Evolutionary conservation across 2,329 filamentous ascomycete genomes (phyloP), one percentile per base, ranked within the genome.

Genomic region (Rutstroemia sp.): DNA sequence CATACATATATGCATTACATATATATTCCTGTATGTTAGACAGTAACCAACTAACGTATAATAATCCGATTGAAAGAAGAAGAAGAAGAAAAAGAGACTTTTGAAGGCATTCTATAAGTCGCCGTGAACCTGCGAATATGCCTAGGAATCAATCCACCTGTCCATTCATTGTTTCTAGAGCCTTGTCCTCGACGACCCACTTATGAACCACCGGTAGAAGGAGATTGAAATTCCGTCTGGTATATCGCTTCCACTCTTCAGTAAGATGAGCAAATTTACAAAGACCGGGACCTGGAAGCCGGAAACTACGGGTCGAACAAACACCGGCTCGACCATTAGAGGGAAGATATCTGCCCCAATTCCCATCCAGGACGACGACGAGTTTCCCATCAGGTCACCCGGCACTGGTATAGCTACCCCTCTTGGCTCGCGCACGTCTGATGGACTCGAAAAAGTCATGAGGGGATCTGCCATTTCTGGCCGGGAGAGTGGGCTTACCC

Each of bases 341-440:
- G 81, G 81, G 59, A 79, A 77, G 61, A 62, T 85, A 59, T 84
- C 81, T 30, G 76, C 75, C 6, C 83, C 83, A 14, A 84, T 85
- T 48, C 81, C 81, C 1, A 78, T 85, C 56, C 61, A 73, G 42
- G 78, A 80, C 57, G 78, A 77, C 62, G 75, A 82, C 59, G 80
- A 82, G 57, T 79, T 82, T 61, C 75, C 78, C 10, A 77, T 79
- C 48, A 72, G 76, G 51, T 73, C 73, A 30, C 74, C 75, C 2
- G 74, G 71, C 9, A 65, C 73, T 5, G 67, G 67, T 30, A 70
- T 73, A 41, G 69, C 71, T 25, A 67, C 68, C 2, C 67, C 68
- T n/a, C 56, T 70, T 12, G 64, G 67, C n/a, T 67, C 54, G 30
- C 61, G 64, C 16, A 48, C 16, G 10, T 44, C 53, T 6, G 53